Evolutionary conservation across 169 alveolate genomes (phyloP).

Genomic region (Eimeria falciformis): DNA sequence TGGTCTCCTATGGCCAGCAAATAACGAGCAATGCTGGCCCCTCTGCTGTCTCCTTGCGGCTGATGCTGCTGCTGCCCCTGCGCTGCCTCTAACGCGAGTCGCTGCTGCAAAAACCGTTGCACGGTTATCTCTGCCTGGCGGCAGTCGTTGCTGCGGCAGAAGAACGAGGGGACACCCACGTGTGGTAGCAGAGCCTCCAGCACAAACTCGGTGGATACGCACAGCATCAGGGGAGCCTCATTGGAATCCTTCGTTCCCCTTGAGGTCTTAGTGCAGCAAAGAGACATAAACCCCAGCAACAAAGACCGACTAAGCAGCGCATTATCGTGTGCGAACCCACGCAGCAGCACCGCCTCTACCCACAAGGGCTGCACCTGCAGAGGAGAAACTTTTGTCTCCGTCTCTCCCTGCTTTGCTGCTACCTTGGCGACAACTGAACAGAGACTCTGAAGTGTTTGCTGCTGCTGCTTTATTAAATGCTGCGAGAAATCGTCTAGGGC

Average conservation of each 20-base stretch:
- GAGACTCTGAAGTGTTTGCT: constrained; percentile 28
- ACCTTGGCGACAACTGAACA: constrained; percentile 35
- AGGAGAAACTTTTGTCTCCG: background rate
- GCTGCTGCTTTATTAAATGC: constrained; percentile 65
- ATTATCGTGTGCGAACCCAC: constrained; percentile 44
- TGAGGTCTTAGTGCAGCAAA: background rate
- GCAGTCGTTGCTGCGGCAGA: constrained; percentile 53
- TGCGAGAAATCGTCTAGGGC: constrained; percentile 62
- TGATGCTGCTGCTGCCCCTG: background rate
- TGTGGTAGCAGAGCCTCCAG: constrained; percentile 14
- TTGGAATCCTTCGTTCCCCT: background rate
- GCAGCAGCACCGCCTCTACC: constrained; percentile 40
- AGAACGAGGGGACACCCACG: background rate
- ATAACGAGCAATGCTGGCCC: background rate
- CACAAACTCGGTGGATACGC: constrained; percentile 20
- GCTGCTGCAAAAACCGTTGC: background rate
- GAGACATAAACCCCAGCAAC: background rate
- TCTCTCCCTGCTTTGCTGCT: background rate
- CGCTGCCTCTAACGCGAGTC: background rate
- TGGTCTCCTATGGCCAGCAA: constrained; percentile 13
- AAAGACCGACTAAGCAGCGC: constrained; percentile 41
- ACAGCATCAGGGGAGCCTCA: constrained; percentile 34
- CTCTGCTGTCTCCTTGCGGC: background rate
- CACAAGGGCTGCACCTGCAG: constrained; percentile 43
- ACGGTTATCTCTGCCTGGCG: constrained; percentile 12